Percentiles rank a stretch among this genome's conserved stretches.
phyloP scores from a whole-genome alignment of 1,139 yeast species.

The Sugiyamaella castrensis region DNA sequence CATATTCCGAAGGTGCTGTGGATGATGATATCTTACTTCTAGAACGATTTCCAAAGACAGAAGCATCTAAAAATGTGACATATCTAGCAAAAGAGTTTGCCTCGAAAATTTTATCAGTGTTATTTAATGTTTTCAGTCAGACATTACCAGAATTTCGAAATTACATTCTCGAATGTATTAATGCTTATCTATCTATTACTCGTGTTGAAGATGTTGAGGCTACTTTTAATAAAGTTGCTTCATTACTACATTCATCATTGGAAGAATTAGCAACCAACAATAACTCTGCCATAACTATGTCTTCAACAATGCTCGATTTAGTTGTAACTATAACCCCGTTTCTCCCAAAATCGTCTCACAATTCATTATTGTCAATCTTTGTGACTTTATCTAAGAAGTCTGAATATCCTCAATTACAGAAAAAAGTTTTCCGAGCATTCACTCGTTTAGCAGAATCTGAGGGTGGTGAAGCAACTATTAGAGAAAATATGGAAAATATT shows the following conservation, averaged over 20 bases:
- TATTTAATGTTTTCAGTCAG: conserved; percentile 87
- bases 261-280: conserved; percentile 51
- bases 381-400: conserved; percentile 58
- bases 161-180: conserved; percentile 80
- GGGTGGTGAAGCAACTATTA: conserved; percentile 46
- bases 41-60: conserved; percentile 56
- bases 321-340: conserved; percentile 83
- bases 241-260: conserved; percentile 68
- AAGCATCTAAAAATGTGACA: conserved; percentile 56
- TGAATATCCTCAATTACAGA: conserved; percentile 69
- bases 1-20: conserved; percentile 56
- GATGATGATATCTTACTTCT: conserved; percentile 56
- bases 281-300: conserved; percentile 45
- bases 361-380: conserved; percentile 75
- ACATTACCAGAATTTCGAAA: conserved; percentile 83
- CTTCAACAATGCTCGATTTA: conserved; percentile 87
- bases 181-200: conserved; percentile 72
- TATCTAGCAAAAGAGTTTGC: conserved; percentile 62
- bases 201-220: conserved; percentile 60
- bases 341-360: conserved; percentile 66
- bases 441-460: conserved; percentile 67
- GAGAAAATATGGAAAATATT: conserved; percentile 53
- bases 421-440: conserved; percentile 83
- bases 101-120: conserved; percentile 73
- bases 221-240: conserved; percentile 85